Base-by-base conservation (phyloP, 208 protist species). In the Crithidia brevicula region DNA sequence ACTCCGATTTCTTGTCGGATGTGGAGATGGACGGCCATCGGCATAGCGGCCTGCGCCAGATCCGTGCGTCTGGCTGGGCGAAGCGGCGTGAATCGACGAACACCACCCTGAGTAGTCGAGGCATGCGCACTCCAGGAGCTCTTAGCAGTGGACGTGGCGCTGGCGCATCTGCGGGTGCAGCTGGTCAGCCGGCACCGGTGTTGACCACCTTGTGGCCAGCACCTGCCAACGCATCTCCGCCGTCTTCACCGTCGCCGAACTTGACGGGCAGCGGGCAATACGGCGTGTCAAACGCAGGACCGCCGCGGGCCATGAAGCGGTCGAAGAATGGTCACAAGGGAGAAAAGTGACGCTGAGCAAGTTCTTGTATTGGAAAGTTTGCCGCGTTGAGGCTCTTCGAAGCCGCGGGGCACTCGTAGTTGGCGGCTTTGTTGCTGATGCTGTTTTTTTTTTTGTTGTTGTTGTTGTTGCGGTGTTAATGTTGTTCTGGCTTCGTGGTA, bases 1-100 rank as follows among this genome's bases (percentile, higher is more conserved):
- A 74, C 34, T 36, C 28, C 3, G 69, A 74, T 7, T 74, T 74
- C 30, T 40, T 68, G 43, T 74, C 69, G 0, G 69, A 74, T 31
- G 69, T 74, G 31, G 69, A 74, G 45, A 25, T 67, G 25, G 69
- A 74, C 25, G 43, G 52, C 22, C 43, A 10, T 1, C 60, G 69
- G 3, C 60, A 64, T 45, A 31, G 53, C 59, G 33, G 47, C 5
- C 57, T 64, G 16, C 69, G 30, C 3, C 60, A 74, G 53, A 8
- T 74, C 28, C 69, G 69, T 0, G 61, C 61, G 9, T 74, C 69
- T 5, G 53, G 60, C 34, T 74, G 69, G 69, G 52, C 52, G 16
- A 51, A 49, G 60, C 69, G 30, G 23, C 47, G 31, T n/a, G n/a
- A n/a, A n/a, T n/a, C n/a, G n/a, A n/a, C n/a, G n/a, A n/a, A n/a